Conservation (phyloP, 2,329 filamentous ascomycete species). For the Diaporthe vexans region DNA sequence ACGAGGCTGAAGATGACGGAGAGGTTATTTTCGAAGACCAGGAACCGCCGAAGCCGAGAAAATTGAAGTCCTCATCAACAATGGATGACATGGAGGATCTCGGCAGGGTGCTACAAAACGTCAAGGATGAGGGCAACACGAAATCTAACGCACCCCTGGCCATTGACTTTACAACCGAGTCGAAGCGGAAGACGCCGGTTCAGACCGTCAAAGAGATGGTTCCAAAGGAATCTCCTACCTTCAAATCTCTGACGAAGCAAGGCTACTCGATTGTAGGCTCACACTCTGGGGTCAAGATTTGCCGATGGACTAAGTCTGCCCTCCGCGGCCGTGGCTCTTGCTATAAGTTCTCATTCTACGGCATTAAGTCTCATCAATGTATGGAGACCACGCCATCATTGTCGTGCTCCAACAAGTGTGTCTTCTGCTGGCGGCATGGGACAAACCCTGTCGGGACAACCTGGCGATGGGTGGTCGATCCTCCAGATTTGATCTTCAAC, state of each 20-base stretch:
- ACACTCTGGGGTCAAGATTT: slow-evolving; percentile 97
- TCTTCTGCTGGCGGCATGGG: slow-evolving; percentile 98
- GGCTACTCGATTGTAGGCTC: slow-evolving; percentile 96
- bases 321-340: slow-evolving; percentile 93
- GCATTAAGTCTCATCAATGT: slow-evolving; percentile 94
- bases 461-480: slow-evolving; percentile 96
- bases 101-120: slow-evolving; percentile 72
- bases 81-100: slow-evolving; percentile 90
- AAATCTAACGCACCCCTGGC: slow-evolving; percentile 69
- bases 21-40: slow-evolving; percentile 66
- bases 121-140: slow-evolving; percentile 53
- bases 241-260: slow-evolving; percentile 92
- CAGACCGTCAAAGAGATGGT: slow-evolving; percentile 89
- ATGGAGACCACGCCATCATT: slow-evolving; percentile 98
- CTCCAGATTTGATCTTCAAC: slow-evolving; percentile 88
- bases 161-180: slow-evolving; percentile 81
- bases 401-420: slow-evolving; percentile 97
- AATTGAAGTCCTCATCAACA: slow-evolving; percentile 60
- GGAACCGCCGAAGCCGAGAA: slow-evolving; percentile 55
- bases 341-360: slow-evolving; percentile 98
- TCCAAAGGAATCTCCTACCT: slow-evolving; percentile 88
- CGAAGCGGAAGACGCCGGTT: slow-evolving; percentile 60
- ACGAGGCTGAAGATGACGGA: slow-evolving; percentile 69
- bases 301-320: slow-evolving; percentile 98
- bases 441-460: slow-evolving; percentile 97